Base-by-base conservation (phyloP, 2,329 filamentous ascomycete species). In the Beauveria australis region DNA sequence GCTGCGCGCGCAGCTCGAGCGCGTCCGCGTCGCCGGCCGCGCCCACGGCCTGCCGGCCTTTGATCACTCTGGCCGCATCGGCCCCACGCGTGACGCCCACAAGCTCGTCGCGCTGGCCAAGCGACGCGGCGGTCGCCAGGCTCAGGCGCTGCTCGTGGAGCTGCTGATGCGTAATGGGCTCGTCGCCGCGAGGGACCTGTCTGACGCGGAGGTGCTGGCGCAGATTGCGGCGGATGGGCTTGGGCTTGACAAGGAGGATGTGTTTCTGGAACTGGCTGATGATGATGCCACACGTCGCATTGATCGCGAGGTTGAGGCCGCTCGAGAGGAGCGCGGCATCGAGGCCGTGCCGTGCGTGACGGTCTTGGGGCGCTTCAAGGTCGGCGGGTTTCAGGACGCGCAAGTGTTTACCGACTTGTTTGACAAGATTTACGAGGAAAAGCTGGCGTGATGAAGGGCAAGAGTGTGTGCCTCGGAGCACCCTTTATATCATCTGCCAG, bases 271-370 rank as follows among this genome's bases (percentile, higher is more conserved):
- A 37, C 67, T 79, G 10, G 64, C 63, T 22, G 68, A 70, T 41
- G 68, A 70, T 30, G 67, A 68, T 24, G 63, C 64, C 18, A 71
- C 65, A 2, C 58, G 64, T 12, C 53, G 62, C 9, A 65, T 76
- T 16, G 72, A 76, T 61, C 66, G 66, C 8, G 68, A 73, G 61
- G 71, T 70, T 1, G 59, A 67, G 48, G 63, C 52, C 8, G 71
- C 73, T 3, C 66, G 63, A 47, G 66, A 66, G 26, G 63, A 66
- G 12, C 64, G 66, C 5, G 72, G 71, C 7, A 74, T 92, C 58
- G 78, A 78, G 61, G 89, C 89, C 0, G 89, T 92, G 65, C 89
- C 89, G 18, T 86, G 88, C 66, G 90, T 90, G 67, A 85, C 85
- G 2, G 80, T 93, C 55, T 87, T 91, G 68, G 83, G 80, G 1